Evolutionary conservation across 1,139 yeast species (phyloP), one percentile per base, ranked within the genome.

Genomic region (Geotrichum reessii): DNA sequence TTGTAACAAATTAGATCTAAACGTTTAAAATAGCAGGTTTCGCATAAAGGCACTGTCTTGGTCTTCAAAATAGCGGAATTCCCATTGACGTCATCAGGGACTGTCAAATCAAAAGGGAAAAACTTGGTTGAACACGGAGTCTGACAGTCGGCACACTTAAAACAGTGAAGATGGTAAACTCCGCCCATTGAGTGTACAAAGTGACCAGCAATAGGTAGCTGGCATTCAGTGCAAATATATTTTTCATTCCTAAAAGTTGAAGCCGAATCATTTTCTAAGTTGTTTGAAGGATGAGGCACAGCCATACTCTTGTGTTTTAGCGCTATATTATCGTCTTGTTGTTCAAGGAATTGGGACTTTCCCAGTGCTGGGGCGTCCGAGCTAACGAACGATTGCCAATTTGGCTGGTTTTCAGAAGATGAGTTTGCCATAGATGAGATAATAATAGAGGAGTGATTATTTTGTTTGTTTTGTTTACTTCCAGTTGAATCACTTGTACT

Each of bases 1-100:
- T 84, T 87, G 68, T 80, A 81, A 69, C 99, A 95, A 37, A 93
- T 81, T 59, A 93, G 78, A 61, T 89, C 87, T 61, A 91, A 80
- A 66, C 95, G 82, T 66, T 84, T 84, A 76, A 93, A 93, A 71
- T 92, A 93, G 73, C 95, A 96, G 65, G 84, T 87, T 72, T 95
- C 99, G 73, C 99, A 95, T 37, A 95, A 78, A 0, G 97, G 90
- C 2, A 89, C 85, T 63, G 84, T 83, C 62, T 75, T 78, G 9
- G 78, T 74, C 24, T 76, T 64, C n/a, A 64, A 64, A 9, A 65
- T 64, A 27, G 63, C 64, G 40, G 40, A 33, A 14, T 33, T 17
- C 6, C 40, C 40, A 17, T 33, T 33, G 40, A 33, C 40, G 40
- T 75, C 77, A 8, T 78, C 75, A 22, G 76, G 64, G 17, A 65